These are phyloP conservation scores for Jaminaea rosea DNA, from an alignment of 1,284 basidiomycete species.

Conservation along the genomic window DNA sequence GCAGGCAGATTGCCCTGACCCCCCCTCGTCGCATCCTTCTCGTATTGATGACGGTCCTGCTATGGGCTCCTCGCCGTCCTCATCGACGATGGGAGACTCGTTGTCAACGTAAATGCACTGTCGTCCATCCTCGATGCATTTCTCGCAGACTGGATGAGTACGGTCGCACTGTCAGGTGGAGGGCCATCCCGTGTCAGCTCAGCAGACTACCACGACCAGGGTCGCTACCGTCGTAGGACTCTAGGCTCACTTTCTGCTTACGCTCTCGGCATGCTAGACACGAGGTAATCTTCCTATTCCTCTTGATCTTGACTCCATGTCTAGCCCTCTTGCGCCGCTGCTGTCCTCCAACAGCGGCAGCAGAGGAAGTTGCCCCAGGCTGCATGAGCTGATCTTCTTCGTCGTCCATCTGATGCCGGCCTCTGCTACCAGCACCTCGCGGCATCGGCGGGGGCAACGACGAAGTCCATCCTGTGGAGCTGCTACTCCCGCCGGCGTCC, in stretches of 20 bases:
- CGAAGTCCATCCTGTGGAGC: too few relatives aligned
- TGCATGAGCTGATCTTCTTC: too few relatives aligned
- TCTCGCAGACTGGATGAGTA: constrained; percentile 30
- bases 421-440: too few relatives aligned
- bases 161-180: constrained; percentile 23
- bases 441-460: too few relatives aligned
- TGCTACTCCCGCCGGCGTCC: too few relatives aligned
- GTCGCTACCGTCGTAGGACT: not conserved
- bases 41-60: too few relatives aligned
- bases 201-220: not conserved
- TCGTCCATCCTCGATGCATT: constrained; percentile 21
- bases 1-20: too few relatives aligned
- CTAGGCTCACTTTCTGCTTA: constrained; percentile 29
- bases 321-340: constrained; percentile 21
- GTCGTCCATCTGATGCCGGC: too few relatives aligned
- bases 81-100: too few relatives aligned
- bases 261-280: constrained; percentile 33
- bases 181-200: not conserved
- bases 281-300: constrained; percentile 34
- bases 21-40: too few relatives aligned
- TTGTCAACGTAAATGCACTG: constrained; percentile 30
- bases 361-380: too few relatives aligned
- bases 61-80: too few relatives aligned
- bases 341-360: not conserved
- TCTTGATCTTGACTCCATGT: constrained; percentile 34